Percentiles rank a stretch among this genome's conserved stretches.
phyloP scores from a whole-genome alignment of 352 stramenopile species.

The Pythium folliculosum region DNA sequence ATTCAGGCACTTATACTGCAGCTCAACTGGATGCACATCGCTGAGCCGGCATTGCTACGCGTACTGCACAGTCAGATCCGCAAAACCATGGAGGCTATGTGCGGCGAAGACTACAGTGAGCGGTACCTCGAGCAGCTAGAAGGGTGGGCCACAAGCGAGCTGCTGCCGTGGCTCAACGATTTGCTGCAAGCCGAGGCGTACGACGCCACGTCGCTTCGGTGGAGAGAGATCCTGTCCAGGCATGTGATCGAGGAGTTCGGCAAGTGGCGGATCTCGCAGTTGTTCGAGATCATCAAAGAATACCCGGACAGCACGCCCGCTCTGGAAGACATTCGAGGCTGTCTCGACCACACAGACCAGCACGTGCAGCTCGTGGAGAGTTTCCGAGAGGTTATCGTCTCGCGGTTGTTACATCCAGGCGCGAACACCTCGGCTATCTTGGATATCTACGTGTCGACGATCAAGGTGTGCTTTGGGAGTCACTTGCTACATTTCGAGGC shows the following conservation, averaged over 20 bases:
- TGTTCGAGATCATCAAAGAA: slow-evolving; percentile 98
- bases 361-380: slow-evolving; percentile 74
- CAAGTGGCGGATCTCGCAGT: slow-evolving; percentile 84
- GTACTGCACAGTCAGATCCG: slow-evolving; percentile 63
- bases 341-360: slow-evolving; percentile 86
- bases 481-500: neutral
- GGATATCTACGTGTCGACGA: slow-evolving; percentile 97
- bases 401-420: slow-evolving; percentile 93
- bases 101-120: slow-evolving; percentile 54
- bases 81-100: slow-evolving; percentile 48
- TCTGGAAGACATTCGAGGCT: slow-evolving; percentile 67
- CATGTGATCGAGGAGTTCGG: slow-evolving; percentile 67
- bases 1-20: slow-evolving; percentile 57
- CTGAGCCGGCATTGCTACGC: slow-evolving; percentile 46
- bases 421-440: slow-evolving; percentile 96
- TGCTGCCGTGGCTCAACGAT: slow-evolving; percentile 66
- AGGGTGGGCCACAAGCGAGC: slow-evolving; percentile 46
- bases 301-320: slow-evolving; percentile 92
- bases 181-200: slow-evolving; percentile 32
- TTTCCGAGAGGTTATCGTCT: slow-evolving; percentile 77
- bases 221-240: slow-evolving; percentile 48
- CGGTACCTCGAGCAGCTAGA: slow-evolving; percentile 49
- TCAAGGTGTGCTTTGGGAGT: slow-evolving; percentile 70
- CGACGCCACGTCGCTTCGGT: slow-evolving; percentile 27
- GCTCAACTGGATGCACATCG: slow-evolving; percentile 57